Base-by-base conservation (phyloP, 805 yeast species). In the Tetrapisispora pingtungensis region DNA sequence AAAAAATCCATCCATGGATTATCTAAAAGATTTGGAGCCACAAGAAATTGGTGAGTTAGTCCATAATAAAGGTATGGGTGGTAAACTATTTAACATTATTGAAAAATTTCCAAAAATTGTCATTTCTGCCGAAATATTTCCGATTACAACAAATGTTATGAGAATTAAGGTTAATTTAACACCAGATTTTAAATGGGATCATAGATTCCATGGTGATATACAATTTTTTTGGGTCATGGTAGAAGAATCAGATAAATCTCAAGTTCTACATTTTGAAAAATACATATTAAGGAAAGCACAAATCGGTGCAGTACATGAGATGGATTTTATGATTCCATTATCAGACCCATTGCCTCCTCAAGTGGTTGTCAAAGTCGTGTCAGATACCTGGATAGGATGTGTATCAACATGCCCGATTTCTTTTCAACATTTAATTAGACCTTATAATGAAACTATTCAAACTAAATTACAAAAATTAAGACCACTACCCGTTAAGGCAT, bases 171-270 rank as follows among this genome's bases (percentile, higher is more conserved):
- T 84, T 1, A 61, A 65, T 7, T 62, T 93, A 20, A 78, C 72
- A 30, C 80, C 96, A 0, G 88, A 84, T 53, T 94, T 93, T 62
- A 66, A 69, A 8, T 93, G 97, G 97, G 95, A 87, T 62, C 77
- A 71, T 36, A 75, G 73, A 45, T 67, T 75, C 43, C 97, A 93
- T 62, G 96, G 96, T 0, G 76, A 73, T 49, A 82, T 84, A 1
- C 94, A 88, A 60, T 74, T 81, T 52, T 93, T 88, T 56, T 93
- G 98, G 98, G 73, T 93, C 3, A 73, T 90, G 49, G 94, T 90
- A 6, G 97, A 89, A 60, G 94, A 86, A 51, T 78, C 90, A 3
- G 86, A 82, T 44, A 74, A 76, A 42, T 75, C 84, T 0, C 73
- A 74, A 46, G 77, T 93, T 30, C 62, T 89, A 13, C 96, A 93